A percentile compares a stretch with the other conserved stretches of the same genome.
phyloP scores from a whole-genome alignment of 768 basidiomycete species.

The Termitomyces sp. region DNA sequence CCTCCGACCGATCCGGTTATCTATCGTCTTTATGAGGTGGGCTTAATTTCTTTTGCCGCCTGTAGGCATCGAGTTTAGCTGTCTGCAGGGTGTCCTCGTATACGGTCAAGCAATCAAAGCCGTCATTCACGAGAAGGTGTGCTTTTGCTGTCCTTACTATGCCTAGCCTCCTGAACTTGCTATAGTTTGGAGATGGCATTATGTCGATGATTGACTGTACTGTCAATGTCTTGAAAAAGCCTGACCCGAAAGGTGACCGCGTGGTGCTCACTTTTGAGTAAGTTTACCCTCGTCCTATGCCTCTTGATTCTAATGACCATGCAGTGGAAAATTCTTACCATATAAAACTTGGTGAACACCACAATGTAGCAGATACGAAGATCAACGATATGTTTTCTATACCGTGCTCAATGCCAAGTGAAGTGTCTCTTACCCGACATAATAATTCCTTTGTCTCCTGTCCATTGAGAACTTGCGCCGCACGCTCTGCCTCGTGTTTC shows the following conservation, averaged over 20 bases:
- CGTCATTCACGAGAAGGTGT: slow-evolving; percentile 74
- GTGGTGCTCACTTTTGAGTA: slow-evolving; percentile 80
- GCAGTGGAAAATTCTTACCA: slow-evolving; percentile 75
- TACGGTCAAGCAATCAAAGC: slow-evolving; percentile 83
- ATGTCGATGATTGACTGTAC: slow-evolving; percentile 90
- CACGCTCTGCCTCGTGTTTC: background rate
- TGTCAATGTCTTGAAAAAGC: slow-evolving; percentile 63
- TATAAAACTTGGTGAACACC: slow-evolving; percentile 61
- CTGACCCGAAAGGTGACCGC: slow-evolving; percentile 76
- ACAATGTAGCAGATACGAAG: background rate
- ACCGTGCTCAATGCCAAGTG: background rate
- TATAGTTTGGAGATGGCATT: slow-evolving; percentile 80
- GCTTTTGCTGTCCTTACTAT: background rate
- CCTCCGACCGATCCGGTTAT: slow-evolving; percentile 79
- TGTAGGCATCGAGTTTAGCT: background rate
- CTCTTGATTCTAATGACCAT: slow-evolving; percentile 7
- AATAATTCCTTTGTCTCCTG: background rate
- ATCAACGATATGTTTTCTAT: background rate
- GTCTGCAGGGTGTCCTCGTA: slow-evolving; percentile 58
- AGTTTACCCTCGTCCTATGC: slow-evolving; percentile 23
- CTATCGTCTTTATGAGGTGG: slow-evolving; percentile 79
- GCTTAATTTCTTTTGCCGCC: slow-evolving; percentile 4
- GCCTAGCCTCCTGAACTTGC: background rate
- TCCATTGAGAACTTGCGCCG: background rate
- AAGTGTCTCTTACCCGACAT: background rate